Evolutionary conservation across 2,329 filamentous ascomycete species (phyloP).

Genomic region (Pezicula radicicola): DNA sequence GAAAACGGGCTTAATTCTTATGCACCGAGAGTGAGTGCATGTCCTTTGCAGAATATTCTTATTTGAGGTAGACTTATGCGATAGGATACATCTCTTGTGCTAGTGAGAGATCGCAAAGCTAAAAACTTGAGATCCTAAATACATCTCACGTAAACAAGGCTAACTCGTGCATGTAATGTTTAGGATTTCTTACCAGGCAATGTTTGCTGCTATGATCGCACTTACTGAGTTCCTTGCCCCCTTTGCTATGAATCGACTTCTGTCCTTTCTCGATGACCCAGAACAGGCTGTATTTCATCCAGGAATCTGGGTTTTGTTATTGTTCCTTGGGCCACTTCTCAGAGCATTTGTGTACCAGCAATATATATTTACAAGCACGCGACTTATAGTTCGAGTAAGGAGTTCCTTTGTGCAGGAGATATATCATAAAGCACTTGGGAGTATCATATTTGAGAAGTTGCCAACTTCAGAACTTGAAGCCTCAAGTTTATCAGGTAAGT

Average conservation of each 20-base stretch:
- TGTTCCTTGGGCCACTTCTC: slow-evolving; percentile 47
- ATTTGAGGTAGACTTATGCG: too few relatives aligned
- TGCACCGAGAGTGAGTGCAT: background rate
- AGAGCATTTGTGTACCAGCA: slow-evolving; percentile 52
- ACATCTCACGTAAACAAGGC: too few relatives aligned
- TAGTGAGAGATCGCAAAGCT: too few relatives aligned
- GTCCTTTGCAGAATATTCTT: too few relatives aligned
- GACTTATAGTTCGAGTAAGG: slow-evolving; percentile 53
- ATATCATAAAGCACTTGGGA: slow-evolving; percentile 44
- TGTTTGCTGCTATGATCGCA: background rate
- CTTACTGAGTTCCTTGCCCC: slow-evolving; percentile 47
- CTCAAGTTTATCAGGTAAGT: too few relatives aligned
- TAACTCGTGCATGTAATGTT: too few relatives aligned
- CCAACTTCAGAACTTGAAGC: background rate
- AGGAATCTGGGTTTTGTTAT: slow-evolving; percentile 50
- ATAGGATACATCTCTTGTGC: too few relatives aligned
- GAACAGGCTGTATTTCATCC: slow-evolving; percentile 41
- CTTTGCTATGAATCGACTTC: slow-evolving; percentile 50
- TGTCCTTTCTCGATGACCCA: slow-evolving; percentile 48
- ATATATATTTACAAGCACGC: slow-evolving; percentile 55
- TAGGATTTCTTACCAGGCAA: background rate
- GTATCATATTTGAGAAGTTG: background rate
- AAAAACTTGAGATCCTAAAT: too few relatives aligned
- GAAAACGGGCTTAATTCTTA: background rate
- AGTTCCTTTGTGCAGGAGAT: slow-evolving; percentile 56